Percentiles rank a stretch among this genome's conserved stretches.
Conservation (phyloP, 2,329 filamentous ascomycete genomes). For the Cercospora nicotianae region DNA sequence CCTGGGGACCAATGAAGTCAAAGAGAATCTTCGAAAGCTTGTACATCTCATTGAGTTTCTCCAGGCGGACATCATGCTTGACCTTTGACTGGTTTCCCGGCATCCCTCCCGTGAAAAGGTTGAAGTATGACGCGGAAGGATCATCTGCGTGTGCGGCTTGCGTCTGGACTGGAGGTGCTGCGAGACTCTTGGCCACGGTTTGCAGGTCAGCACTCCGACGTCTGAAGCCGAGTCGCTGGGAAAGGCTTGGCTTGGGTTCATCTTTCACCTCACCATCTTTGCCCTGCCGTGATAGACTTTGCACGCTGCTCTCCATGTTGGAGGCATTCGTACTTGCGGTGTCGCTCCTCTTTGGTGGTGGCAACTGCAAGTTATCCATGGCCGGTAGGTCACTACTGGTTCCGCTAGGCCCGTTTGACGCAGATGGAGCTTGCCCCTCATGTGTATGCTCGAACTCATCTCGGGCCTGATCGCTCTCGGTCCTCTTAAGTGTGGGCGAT, state of each 20-base stretch:
- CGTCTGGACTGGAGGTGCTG: background rate
- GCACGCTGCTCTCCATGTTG: constrained; percentile 17
- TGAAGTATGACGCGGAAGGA: constrained; percentile 73
- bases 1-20: constrained; percentile 96
- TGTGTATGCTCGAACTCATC: constrained; percentile 38
- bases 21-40: constrained; percentile 92
- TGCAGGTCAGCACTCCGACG: constrained; percentile 51
- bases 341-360: constrained; percentile 28
- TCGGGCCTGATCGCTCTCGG: constrained; percentile 36
- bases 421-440: constrained; percentile 28
- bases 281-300: constrained; percentile 5
- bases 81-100: constrained; percentile 57
- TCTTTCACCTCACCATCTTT: constrained; percentile 17
- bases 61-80: constrained; percentile 80
- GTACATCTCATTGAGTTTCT: constrained; percentile 89
- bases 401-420: constrained; percentile 18
- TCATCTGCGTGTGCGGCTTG: constrained; percentile 35
- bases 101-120: constrained; percentile 75
- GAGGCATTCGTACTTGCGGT: constrained; percentile 24
- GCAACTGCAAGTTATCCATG: constrained; percentile 23
- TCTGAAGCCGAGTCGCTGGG: constrained; percentile 54
- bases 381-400: constrained; percentile 1
- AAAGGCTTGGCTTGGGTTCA: constrained; percentile 35
- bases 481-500: constrained; percentile 30
- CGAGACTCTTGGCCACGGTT: constrained; percentile 21